Evolutionary conservation across 1,139 yeast species (phyloP).

Genomic region (Pichia sp.): DNA sequence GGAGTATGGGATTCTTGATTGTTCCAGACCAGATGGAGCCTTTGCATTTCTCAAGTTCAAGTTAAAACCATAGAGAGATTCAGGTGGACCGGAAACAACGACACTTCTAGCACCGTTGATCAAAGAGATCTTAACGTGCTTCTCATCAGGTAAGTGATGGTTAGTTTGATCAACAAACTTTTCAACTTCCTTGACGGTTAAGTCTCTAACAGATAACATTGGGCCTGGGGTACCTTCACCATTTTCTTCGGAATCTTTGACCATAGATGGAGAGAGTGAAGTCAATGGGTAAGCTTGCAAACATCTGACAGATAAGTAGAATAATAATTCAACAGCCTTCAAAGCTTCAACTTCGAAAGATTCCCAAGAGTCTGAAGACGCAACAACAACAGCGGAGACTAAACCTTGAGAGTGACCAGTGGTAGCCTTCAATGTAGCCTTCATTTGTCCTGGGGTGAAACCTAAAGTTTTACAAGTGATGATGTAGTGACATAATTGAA

Average conservation of each 20-base stretch:
- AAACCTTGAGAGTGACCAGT: conserved; percentile 99
- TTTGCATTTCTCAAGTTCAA: conserved; percentile 87
- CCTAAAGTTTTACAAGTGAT: conserved; percentile 82
- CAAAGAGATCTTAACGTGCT: conserved; percentile 85
- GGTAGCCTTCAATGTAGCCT: conserved; percentile 67
- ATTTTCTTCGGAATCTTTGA: conserved; percentile 87
- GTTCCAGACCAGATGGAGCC: conserved; percentile 92
- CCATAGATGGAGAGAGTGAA: conserved; percentile 86
- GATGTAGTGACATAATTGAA: conserved; percentile 90
- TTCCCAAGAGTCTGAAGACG: conserved; percentile 83
- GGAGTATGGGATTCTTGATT: conserved; percentile 86
- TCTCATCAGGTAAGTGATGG: conserved; percentile 85
- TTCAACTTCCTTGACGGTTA: conserved; percentile 74
- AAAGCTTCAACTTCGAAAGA: conserved; percentile 64
- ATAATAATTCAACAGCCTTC: conserved; percentile 77
- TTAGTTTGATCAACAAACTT: conserved; percentile 77
- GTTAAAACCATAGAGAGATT: conserved; percentile 94
- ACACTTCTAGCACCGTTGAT: conserved; percentile 93
- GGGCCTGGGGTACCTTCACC: conserved; percentile 98
- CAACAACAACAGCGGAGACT: conserved; percentile 86
- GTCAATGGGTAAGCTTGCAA: conserved; percentile 89
- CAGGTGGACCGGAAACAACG: conserved; percentile 98
- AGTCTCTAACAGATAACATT: conserved; percentile 90
- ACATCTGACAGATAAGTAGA: conserved; percentile 91
- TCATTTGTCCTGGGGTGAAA: conserved; percentile 82